Percentiles rank a stretch among this genome's conserved stretches.
Conservation (phyloP, 208 protist species). For the Leishmania turanica region DNA sequence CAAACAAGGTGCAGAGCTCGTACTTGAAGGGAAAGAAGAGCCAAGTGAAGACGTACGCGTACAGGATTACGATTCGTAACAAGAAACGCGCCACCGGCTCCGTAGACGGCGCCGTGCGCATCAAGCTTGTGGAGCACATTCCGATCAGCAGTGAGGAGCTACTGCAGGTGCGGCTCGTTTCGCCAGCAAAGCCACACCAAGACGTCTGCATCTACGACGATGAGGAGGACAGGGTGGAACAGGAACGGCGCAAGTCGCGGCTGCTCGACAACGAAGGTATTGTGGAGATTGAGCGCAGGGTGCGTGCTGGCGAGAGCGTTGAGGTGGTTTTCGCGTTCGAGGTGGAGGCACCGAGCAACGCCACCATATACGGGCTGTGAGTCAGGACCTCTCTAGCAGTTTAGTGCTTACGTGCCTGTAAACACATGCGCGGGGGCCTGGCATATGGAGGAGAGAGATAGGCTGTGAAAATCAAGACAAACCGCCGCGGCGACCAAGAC, state of each 20-base stretch:
- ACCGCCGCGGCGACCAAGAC: neutral
- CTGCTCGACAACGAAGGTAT: constrained; percentile 27
- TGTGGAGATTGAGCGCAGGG: constrained; percentile 31
- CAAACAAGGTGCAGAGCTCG: constrained; percentile 25
- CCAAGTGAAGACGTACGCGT: constrained; percentile 19
- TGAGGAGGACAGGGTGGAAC: constrained; percentile 21
- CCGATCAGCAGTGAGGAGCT: constrained; percentile 33
- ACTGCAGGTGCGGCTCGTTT: constrained; percentile 31
- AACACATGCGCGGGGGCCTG: neutral
- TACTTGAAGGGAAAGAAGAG: constrained; percentile 27
- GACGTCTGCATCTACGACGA: constrained; percentile 35
- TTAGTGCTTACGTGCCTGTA: neutral
- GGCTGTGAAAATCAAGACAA: neutral
- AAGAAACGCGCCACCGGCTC: constrained; percentile 21
- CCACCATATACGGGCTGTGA: constrained; percentile 30
- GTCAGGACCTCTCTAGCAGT: neutral
- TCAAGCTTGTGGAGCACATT: constrained; percentile 35
- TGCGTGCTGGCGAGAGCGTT: constrained; percentile 20
- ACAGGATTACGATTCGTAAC: constrained; percentile 31
- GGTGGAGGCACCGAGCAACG: constrained; percentile 27
- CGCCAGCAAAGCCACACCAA: constrained; percentile 22
- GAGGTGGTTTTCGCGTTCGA: constrained; percentile 31
- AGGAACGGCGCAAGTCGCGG: constrained; percentile 26
- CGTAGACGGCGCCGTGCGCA: constrained; percentile 10
- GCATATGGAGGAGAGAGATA: neutral